phyloP scores from a whole-genome alignment of 768 basidiomycete species.

The Phlegmacium glaucopus region DNA sequence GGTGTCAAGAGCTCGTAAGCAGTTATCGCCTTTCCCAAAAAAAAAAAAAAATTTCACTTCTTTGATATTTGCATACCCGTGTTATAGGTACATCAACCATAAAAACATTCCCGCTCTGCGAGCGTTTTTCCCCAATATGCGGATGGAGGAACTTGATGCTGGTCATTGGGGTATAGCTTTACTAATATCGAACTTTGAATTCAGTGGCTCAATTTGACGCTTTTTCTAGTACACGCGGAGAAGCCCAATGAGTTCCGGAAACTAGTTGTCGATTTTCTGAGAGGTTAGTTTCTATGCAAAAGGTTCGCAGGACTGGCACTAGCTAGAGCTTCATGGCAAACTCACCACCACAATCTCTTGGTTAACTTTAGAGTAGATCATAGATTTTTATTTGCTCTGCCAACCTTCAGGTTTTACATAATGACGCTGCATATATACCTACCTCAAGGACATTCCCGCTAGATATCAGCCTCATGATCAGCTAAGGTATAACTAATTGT shows the following conservation, averaged over 20 bases:
- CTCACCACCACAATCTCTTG: too few relatives aligned
- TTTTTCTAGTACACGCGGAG: slow-evolving; percentile 71
- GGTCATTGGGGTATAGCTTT: slow-evolving; percentile 76
- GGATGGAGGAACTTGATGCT: slow-evolving; percentile 61
- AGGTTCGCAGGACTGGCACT: too few relatives aligned
- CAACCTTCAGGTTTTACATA: too few relatives aligned
- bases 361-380: too few relatives aligned
- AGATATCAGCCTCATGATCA: too few relatives aligned
- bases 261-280: slow-evolving; percentile 28
- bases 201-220: not conserved
- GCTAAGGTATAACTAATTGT: too few relatives aligned
- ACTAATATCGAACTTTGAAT: not conserved
- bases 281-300: not conserved
- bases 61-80: not conserved
- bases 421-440: too few relatives aligned
- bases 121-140: slow-evolving; percentile 71
- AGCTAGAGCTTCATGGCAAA: too few relatives aligned
- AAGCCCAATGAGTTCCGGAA: slow-evolving; percentile 60
- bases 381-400: too few relatives aligned
- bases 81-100: slow-evolving; percentile 66
- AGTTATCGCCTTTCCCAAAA: not conserved
- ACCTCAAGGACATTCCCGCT: too few relatives aligned
- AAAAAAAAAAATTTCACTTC: not conserved
- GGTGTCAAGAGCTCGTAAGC: slow-evolving; percentile 73
- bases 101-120: slow-evolving; percentile 60